Conservation (phyloP, 2,329 filamentous ascomycete species). For the Amphichorda felina region DNA sequence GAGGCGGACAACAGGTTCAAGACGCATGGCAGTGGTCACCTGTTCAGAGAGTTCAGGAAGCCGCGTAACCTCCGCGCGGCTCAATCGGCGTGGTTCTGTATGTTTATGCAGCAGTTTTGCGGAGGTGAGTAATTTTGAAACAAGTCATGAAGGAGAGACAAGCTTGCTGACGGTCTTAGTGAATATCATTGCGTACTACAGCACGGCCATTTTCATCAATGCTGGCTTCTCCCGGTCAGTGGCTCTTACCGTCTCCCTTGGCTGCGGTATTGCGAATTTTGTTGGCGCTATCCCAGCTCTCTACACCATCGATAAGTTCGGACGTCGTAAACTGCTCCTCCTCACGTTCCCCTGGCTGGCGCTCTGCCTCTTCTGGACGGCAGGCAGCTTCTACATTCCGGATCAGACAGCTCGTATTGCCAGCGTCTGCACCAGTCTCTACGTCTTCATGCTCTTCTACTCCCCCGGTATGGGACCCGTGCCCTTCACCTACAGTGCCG, state of each 20-base stretch:
- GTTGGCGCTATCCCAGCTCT: slow-evolving; percentile 51
- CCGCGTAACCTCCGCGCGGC: slow-evolving; percentile 17
- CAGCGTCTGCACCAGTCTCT: slow-evolving; percentile 17
- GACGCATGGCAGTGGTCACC: slow-evolving; percentile 2
- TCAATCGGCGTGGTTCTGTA: slow-evolving; percentile 19
- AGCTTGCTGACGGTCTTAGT: slow-evolving; percentile 18
- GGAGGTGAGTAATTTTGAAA: slow-evolving; percentile 38
- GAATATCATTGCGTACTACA: slow-evolving; percentile 39
- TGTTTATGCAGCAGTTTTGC: slow-evolving; percentile 23
- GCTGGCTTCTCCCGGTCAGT: slow-evolving; percentile 25
- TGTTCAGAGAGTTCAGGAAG: slow-evolving; percentile 4
- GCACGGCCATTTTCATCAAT: slow-evolving; percentile 29
- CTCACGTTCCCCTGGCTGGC: slow-evolving; percentile 55
- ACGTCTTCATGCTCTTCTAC: slow-evolving; percentile 21
- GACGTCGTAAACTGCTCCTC: slow-evolving; percentile 44
- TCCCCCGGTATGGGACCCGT: slow-evolving; percentile 40
- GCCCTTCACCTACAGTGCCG: slow-evolving; percentile 43
- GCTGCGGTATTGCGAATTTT: slow-evolving; percentile 45
- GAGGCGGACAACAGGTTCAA: slow-evolving; percentile 11
- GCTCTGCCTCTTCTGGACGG: slow-evolving; percentile 20
- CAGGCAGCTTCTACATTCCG: slow-evolving; percentile 10
- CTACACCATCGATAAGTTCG: slow-evolving; percentile 53
- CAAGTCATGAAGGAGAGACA: slow-evolving; percentile 33
- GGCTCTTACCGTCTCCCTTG: slow-evolving; percentile 28
- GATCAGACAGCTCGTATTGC: slow-evolving; percentile 9